Evolutionary conservation across 805 yeast species (phyloP), one percentile per base, ranked within the genome.

Genomic region (Barnettozyma populi): DNA sequence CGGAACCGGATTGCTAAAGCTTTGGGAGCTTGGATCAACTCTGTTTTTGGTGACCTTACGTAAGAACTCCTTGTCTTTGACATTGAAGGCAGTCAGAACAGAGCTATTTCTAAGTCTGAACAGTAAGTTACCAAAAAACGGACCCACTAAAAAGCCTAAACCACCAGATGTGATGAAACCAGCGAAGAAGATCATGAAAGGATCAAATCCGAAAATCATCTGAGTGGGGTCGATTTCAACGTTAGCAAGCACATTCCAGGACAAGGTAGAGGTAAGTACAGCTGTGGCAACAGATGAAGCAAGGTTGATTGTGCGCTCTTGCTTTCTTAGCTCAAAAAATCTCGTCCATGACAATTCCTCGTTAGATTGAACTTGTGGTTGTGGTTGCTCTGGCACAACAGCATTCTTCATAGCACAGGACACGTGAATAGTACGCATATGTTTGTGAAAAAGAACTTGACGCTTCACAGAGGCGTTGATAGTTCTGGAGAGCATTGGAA

Each of bases 1-100:
- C n/a, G 97, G 97, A 41, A 94, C 95, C 13, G 98, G 98, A 68
- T 92, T 94, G 47, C 86, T 77, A 68, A 90, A 84, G 60, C 90
- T 80, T 69, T 90, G 97, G 48, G 86, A 80, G 18, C 90, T 78
- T 19, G 99, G 96, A 70, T 94, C 96, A 27, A 90, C 97, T 60
- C 99, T 76, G 67, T 89, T 85, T 49, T 73, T 73, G 57, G 78
- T 79, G 53, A 94, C 76, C 61, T 80, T 92, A 54, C 77, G 76
- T 63, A 92, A 72, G 57, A 92, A 94, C 36, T 76, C 72, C 54
- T 81, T 77, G 62, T 92, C 90, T 69, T 86, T 90, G 44, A 65
- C 55, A 50, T 70, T 71, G 65, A 76, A 86, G 18, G 69, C 68
- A 2, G 62, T 48, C 57, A 85, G 66, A 27, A 66, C 60, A 3